Base-by-base conservation (phyloP, 768 basidiomycete genomes). In the Coprinellus aureogranulatus region DNA sequence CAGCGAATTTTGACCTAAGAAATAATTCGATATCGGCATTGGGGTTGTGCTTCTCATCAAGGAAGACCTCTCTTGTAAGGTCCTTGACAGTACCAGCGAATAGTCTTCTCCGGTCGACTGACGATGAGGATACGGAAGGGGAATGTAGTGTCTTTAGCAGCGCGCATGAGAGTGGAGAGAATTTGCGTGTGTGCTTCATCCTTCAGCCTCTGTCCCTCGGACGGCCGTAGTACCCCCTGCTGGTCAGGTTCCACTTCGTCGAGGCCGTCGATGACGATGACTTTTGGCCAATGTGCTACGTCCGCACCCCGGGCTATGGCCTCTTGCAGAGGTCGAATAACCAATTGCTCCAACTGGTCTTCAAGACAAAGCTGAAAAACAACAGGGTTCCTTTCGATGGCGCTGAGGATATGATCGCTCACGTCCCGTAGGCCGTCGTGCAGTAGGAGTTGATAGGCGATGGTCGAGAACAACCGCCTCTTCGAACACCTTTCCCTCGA, bases 261-360 rank as follows among this genome's bases (percentile, higher is more conserved):
- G 11, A 62, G 34, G 9, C 58, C 61, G 45, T 62, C 61, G 34
- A 59, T 59, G 11, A 62, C 39, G 28, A 57, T 26, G 10, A 39
- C 47, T 23, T 41, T 57, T 5, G 47, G 55, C 37, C 53, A 41
- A 20, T 27, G 11, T 30, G 16, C 6, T n/a, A 34, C 28, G 2
- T n/a, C 25, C 18, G 18, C 11, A 11, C 18, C 27, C 6, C 16
- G 22, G n/a, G n/a, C n/a, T n/a, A n/a, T n/a, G 12, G 28, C 26
- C 28, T 50, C 26, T 28, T 1, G 14, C 12, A 50, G 28, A 9
- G 28, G 48, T 18, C 34, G 25, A 16, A 55, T 6, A 18, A 55
- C 25, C 16, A 55, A 34, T 14, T 10, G 27, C 2, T 20, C 23
- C n/a, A 55, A 16, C 45, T 55, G 54, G 30, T n/a, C 27, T n/a